Conservation (phyloP, 352 stramenopile genomes). For the Pythium phragmitis region DNA sequence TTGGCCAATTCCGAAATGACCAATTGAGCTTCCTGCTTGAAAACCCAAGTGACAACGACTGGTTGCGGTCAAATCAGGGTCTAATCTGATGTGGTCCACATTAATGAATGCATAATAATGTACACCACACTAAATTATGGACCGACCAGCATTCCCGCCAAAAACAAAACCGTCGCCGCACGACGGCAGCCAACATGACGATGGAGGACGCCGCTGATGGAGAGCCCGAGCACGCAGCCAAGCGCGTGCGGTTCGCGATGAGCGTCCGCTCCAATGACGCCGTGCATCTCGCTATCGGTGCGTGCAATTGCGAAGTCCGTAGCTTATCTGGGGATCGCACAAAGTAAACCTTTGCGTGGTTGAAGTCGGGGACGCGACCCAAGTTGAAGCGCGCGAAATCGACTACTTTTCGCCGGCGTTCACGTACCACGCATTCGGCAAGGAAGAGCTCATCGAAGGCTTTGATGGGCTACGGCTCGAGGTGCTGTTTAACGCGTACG, state of each 20-base stretch:
- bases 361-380: conserved; percentile 38
- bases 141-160: conserved; percentile 14
- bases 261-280: conserved; percentile 45
- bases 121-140: conserved; percentile 11
- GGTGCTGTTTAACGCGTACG: conserved; percentile 60
- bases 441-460: conserved; percentile 64
- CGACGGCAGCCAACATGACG: conserved; percentile 17
- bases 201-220: conserved; percentile 22
- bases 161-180: conserved; percentile 9
- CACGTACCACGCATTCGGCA: conserved; percentile 83
- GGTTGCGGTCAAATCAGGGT: neutral
- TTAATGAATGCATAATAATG: neutral
- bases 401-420: conserved; percentile 65
- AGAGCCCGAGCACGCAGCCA: conserved; percentile 28
- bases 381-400: conserved; percentile 43
- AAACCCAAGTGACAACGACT: conserved; percentile 3
- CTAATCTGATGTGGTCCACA: conserved; percentile 27
- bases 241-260: conserved; percentile 68
- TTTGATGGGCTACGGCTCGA: conserved; percentile 58
- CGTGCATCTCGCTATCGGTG: conserved; percentile 62
- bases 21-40: neutral
- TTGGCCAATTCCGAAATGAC: conserved; percentile 8
- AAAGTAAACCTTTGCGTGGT: neutral
- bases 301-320: conserved; percentile 2
- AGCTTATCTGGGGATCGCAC: neutral